Evolutionary conservation across 495 filamentous ascomycete genomes (phyloP).

Genomic region (Aspergillus homomorphus): DNA sequence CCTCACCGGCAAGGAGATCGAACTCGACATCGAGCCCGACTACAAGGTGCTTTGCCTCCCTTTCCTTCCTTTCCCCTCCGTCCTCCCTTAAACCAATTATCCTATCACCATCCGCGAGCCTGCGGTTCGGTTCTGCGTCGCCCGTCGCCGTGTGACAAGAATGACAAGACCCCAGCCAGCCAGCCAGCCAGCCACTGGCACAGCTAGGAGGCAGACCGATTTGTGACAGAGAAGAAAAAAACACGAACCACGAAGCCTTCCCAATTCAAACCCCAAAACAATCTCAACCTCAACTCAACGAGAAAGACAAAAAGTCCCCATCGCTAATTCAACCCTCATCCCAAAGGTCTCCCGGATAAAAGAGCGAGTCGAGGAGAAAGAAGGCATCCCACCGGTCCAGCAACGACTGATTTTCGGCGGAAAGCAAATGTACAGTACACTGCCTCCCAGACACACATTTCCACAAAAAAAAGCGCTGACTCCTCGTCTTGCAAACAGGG

Average conservation of each 20-base stretch:
- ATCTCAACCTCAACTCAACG: neutral
- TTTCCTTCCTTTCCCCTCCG: neutral
- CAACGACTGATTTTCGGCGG: constrained; percentile 94
- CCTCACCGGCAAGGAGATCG: constrained; percentile 97
- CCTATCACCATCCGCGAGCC: neutral
- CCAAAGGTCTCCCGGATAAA: constrained; percentile 86
- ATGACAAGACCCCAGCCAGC: too few species aligned
- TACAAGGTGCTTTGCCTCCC: constrained; percentile 64
- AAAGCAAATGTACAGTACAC: constrained; percentile 93
- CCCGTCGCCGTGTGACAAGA: too few species aligned
- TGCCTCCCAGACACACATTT: neutral
- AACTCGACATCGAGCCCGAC: constrained; percentile 90
- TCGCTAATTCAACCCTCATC: neutral
- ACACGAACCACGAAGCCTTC: too few species aligned
- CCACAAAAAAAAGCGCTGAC: neutral
- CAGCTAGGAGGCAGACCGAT: too few species aligned
- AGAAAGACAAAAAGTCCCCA: too few species aligned
- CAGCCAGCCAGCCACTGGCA: too few species aligned
- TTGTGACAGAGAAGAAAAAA: too few species aligned
- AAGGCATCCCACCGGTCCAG: constrained; percentile 96
- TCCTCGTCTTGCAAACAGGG: constrained; percentile 48
- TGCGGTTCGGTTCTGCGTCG: too few species aligned
- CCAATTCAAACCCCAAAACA: neutral
- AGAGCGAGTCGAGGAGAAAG: constrained; percentile 97
- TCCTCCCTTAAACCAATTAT: too few species aligned